Conservation (phyloP, 306 rosid genomes). For the Cicer yamashitae region DNA sequence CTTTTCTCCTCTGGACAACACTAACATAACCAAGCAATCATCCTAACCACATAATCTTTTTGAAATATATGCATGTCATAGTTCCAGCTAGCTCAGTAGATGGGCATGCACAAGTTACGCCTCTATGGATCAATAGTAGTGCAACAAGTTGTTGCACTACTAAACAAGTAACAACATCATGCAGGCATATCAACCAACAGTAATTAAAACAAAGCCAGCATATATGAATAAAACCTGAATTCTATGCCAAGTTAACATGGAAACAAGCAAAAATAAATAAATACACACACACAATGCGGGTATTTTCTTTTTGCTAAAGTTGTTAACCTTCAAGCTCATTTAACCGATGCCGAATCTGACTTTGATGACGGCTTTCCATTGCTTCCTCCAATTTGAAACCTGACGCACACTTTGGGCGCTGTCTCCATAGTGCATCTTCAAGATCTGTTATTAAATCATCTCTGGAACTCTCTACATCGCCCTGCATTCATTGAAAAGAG, state of each 20-base stretch:
- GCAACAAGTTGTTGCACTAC: too few species aligned
- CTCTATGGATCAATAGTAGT: slow-evolving; percentile 28
- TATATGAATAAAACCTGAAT: slow-evolving; percentile 24
- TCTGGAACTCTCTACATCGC: slow-evolving; percentile 43
- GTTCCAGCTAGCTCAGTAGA: slow-evolving; percentile 25
- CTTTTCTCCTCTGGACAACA: not conserved
- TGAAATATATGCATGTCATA: slow-evolving; percentile 6
- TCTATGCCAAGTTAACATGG: slow-evolving; percentile 26
- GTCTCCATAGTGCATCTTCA: slow-evolving; percentile 68
- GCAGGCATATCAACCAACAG: slow-evolving; percentile 26
- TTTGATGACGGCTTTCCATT: slow-evolving; percentile 62
- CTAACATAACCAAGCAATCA: not conserved
- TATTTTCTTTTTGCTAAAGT: slow-evolving; percentile 30
- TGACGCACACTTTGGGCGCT: slow-evolving; percentile 56
- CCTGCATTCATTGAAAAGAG: slow-evolving; percentile 58
- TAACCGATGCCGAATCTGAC: slow-evolving; percentile 70
- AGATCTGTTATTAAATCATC: slow-evolving; percentile 67
- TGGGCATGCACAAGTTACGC: slow-evolving; percentile 37
- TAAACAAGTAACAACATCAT: slow-evolving; percentile 2
- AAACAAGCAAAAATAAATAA: slow-evolving; percentile 21
- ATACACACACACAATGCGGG: slow-evolving; percentile 3
- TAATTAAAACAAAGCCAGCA: slow-evolving; percentile 29
- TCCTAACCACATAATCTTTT: slow-evolving; percentile 32
- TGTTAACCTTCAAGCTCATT: slow-evolving; percentile 79
- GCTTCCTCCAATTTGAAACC: slow-evolving; percentile 62